Evolutionary conservation across 1,284 basidiomycete species (phyloP), one percentile per base, ranked within the genome.

Genomic region (Moesziomyces sp.): DNA sequence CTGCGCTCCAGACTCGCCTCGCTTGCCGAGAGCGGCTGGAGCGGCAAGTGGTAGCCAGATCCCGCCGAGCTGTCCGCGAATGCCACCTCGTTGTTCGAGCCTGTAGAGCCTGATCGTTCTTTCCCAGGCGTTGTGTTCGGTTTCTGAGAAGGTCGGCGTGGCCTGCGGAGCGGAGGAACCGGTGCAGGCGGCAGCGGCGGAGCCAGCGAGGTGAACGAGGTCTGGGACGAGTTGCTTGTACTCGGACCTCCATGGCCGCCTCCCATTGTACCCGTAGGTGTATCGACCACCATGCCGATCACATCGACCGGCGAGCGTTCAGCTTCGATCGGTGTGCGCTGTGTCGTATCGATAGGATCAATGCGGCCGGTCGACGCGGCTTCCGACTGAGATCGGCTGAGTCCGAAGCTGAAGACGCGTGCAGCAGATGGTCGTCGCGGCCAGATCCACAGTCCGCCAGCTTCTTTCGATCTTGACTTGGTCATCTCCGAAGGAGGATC

Each of bases 121-220:
- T 56, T 45, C 11, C 52, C 48, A 6, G 5, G 18, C 9, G 26
- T 34, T 14, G 46, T 43, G 13, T 49, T 21, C 5, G 34, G 45
- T 24, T 55, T 55, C 11, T 46, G 44, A 1, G 51, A 53, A 1
- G 51, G 51, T 5, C 53, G 50, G n/a, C 58, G 50, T 4, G 58
- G 54, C 23, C 43, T 46, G 16, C 68, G 68, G 0, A 58, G 68
- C 9, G 68, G 68, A 23, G 68, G 62, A 5, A 71, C 46, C 3
- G 62, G 68, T 3, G 54, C 52, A 1, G 58, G 68, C 9, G 51
- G 50, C 2, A 45, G 26, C 14, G 64, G 53, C 28, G 58, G 64
- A 11, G 58, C 62, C 16, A 71, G 38, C 9, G 61, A 71, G 1
- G 61, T 51, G 42, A 65, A 71, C 8, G 62, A 61, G 4, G 53